Percentiles rank a stretch among this genome's conserved stretches.
Conservation (phyloP, 2,329 filamentous ascomycete genomes). For the Celoporthe dispersa region DNA sequence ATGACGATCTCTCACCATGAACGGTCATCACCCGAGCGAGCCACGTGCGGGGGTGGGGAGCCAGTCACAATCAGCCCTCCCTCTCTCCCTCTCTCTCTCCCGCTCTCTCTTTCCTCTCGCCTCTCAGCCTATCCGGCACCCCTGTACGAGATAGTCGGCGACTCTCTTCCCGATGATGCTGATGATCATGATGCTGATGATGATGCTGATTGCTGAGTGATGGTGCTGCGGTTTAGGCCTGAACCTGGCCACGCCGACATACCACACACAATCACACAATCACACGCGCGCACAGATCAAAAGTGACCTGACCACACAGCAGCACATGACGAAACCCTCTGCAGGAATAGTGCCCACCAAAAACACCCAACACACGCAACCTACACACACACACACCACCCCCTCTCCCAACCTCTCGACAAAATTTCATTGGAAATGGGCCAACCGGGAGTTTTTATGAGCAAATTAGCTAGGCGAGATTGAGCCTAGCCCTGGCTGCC, state of each 20-base stretch:
- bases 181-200: neutral
- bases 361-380: too few species aligned
- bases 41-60: neutral
- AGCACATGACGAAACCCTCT: constrained; percentile 1
- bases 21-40: neutral
- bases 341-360: constrained; percentile 6
- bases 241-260: neutral
- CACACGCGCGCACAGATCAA: neutral
- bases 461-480: constrained; percentile 10
- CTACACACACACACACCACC: too few species aligned
- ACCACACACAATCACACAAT: neutral
- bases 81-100: neutral
- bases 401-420: neutral
- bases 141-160: neutral
- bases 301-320: constrained; percentile 6
- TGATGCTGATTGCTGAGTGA: neutral
- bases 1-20: neutral
- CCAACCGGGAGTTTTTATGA: neutral
- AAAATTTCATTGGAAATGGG: neutral
- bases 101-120: too few species aligned
- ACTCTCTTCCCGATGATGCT: neutral
- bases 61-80: neutral
- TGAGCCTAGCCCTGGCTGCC: constrained; percentile 8
- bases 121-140: neutral
- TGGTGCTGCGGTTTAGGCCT: neutral